A percentile compares a stretch with the other conserved stretches of the same genome.
Conservation (phyloP, 192 early-diverging fungal species). For the Gorgonomyces haynaldii region DNA sequence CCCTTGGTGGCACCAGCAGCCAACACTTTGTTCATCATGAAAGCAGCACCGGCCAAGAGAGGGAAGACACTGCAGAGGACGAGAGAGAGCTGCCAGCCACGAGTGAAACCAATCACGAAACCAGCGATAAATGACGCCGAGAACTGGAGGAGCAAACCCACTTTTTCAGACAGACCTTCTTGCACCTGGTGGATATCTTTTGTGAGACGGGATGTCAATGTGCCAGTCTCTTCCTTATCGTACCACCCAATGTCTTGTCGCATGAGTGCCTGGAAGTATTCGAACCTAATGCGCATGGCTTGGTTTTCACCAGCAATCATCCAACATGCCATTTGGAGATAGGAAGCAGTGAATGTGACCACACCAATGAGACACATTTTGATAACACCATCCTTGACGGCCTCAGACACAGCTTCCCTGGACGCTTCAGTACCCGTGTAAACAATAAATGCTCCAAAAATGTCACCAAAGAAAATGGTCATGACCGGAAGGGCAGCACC, state of each 20-base stretch:
- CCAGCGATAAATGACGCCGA: conserved; percentile 25
- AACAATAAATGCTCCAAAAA: conserved; percentile 16
- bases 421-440: conserved; percentile 11
- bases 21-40: conserved; percentile 46
- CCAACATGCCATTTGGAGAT: conserved; percentile 22
- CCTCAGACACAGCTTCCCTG: conserved; percentile 5
- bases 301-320: conserved; percentile 23
- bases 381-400: conserved; percentile 10
- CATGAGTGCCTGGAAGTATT: conserved; percentile 22
- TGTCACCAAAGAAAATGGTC: conserved; percentile 25
- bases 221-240: conserved; percentile 31
- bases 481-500: conserved; percentile 23
- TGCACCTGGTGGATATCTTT: conserved; percentile 33
- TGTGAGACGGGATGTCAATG: conserved; percentile 34
- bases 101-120: conserved; percentile 33
- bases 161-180: conserved; percentile 44
- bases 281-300: conserved; percentile 22
- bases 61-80: conserved; percentile 71
- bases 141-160: conserved; percentile 29
- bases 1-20: conserved; percentile 30
- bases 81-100: conserved; percentile 73
- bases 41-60: conserved; percentile 41
- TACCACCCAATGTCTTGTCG: conserved; percentile 37
- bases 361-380: conserved; percentile 20
- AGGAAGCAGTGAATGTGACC: conserved; percentile 13